Evolutionary conservation across 495 filamentous ascomycete species (phyloP).

Genomic region (Talaromyces liani): DNA sequence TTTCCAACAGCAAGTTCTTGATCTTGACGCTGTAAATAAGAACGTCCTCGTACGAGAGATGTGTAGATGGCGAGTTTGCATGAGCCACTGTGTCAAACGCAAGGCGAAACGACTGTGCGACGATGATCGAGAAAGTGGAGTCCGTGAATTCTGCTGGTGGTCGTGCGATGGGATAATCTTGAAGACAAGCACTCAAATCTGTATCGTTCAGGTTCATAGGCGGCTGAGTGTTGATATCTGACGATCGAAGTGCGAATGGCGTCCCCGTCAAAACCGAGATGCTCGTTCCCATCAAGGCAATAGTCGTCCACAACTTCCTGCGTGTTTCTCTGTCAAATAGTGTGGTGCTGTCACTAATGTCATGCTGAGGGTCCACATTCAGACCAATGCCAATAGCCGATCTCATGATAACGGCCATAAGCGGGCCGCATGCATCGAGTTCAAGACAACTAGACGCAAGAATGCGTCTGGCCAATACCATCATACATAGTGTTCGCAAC

Average conservation of each 20-base stretch:
- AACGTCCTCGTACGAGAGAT: conserved; percentile 5
- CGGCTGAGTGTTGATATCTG: background rate
- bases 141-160: conserved; percentile 2
- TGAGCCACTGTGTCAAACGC: conserved; percentile 3
- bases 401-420: background rate
- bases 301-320: conserved; percentile 2
- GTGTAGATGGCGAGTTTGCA: conserved; percentile 3
- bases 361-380: conserved; percentile 2
- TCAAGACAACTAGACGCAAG: conserved; percentile 1
- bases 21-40: background rate
- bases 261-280: conserved; percentile 1
- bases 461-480: conserved; percentile 5
- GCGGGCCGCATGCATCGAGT: conserved; percentile 2
- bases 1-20: conserved; percentile 1
- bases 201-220: conserved; percentile 4
- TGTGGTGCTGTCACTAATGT: background rate
- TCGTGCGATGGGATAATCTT: background rate
- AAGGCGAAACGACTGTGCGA: background rate
- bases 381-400: conserved; percentile 3
- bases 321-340: conserved; percentile 4
- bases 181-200: background rate
- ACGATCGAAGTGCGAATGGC: conserved; percentile 1
- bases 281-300: background rate
- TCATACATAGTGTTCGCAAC: conserved; percentile 6
- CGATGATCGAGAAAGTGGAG: conserved; percentile 2